Percentiles rank a stretch among this genome's conserved stretches.
These are phyloP conservation scores for Venturiaceae sp. DNA, from an alignment of 2,329 filamentous ascomycete species.

Conservation along the genomic window DNA sequence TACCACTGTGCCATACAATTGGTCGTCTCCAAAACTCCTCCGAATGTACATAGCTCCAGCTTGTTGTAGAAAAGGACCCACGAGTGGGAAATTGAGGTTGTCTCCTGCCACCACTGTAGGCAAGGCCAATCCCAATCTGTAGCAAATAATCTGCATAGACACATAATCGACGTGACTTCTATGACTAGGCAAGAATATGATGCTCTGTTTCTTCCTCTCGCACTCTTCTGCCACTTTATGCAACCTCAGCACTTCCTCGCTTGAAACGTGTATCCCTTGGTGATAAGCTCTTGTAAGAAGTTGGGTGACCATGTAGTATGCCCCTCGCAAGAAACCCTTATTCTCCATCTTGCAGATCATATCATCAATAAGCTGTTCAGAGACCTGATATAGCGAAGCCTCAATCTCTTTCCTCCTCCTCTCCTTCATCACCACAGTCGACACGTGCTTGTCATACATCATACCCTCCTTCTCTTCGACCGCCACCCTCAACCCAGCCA, in stretches of 20 bases:
- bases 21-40: conserved; percentile 83
- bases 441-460: conserved; percentile 30
- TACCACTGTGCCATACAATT: conserved; percentile 83
- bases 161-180: conserved; percentile 95
- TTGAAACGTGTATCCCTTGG: conserved; percentile 93
- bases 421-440: conserved; percentile 47
- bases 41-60: conserved; percentile 97
- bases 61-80: conserved; percentile 86
- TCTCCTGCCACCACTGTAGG: conserved; percentile 92
- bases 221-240: conserved; percentile 75
- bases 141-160: conserved; percentile 89
- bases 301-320: conserved; percentile 84
- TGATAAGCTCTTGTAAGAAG: conserved; percentile 88
- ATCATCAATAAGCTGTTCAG: conserved; percentile 76
- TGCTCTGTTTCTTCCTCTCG: conserved; percentile 80
- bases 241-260: conserved; percentile 80
- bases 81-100: conserved; percentile 87
- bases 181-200: conserved; percentile 92
- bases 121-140: conserved; percentile 77
- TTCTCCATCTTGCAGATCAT: conserved; percentile 99
- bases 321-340: conserved; percentile 81
- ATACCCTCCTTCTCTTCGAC: conserved; percentile 71
- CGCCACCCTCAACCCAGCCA: conserved; percentile 64
- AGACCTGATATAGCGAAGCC: conserved; percentile 65
- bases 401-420: conserved; percentile 63